Percentiles rank a stretch among this genome's conserved stretches.
phyloP scores from a whole-genome alignment of 2,329 filamentous ascomycete genomes.

The Mariannaea elegans region DNA sequence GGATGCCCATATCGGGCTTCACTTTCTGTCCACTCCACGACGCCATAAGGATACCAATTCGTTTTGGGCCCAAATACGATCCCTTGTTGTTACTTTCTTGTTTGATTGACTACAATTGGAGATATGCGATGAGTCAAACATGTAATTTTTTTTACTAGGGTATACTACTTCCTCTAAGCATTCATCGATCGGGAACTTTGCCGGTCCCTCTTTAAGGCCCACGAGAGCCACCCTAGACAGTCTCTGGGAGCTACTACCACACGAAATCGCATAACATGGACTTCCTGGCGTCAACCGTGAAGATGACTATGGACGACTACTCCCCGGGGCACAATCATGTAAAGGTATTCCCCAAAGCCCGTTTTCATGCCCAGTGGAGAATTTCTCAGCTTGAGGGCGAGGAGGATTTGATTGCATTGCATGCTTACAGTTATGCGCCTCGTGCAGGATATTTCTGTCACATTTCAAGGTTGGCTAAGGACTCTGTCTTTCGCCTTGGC shows the following conservation, averaged over 20 bases:
- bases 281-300: conserved; percentile 10
- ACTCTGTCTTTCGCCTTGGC: neutral
- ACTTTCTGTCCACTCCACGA: conserved; percentile 23
- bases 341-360: too few relatives aligned
- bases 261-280: conserved; percentile 1
- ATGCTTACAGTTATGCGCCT: conserved; percentile 7
- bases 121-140: conserved; percentile 20
- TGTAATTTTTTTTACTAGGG: neutral
- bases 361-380: conserved; percentile 15
- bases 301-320: neutral
- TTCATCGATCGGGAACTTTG: conserved; percentile 14
- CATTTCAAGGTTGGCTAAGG: conserved; percentile 4
- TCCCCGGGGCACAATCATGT: too few relatives aligned
- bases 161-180: conserved; percentile 1
- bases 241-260: neutral
- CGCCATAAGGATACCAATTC: conserved; percentile 23
- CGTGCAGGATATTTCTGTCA: conserved; percentile 8
- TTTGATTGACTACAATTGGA: conserved; percentile 16
- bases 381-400: neutral
- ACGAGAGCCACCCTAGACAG: conserved; percentile 12
- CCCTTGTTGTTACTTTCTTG: conserved; percentile 25
- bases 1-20: conserved; percentile 23
- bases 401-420: conserved; percentile 16
- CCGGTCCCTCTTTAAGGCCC: conserved; percentile 2
- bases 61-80: conserved; percentile 30